These are phyloP conservation scores for Prunus fruticosa DNA, from an alignment of 306 rosid genomes.

Conservation along the genomic window DNA sequence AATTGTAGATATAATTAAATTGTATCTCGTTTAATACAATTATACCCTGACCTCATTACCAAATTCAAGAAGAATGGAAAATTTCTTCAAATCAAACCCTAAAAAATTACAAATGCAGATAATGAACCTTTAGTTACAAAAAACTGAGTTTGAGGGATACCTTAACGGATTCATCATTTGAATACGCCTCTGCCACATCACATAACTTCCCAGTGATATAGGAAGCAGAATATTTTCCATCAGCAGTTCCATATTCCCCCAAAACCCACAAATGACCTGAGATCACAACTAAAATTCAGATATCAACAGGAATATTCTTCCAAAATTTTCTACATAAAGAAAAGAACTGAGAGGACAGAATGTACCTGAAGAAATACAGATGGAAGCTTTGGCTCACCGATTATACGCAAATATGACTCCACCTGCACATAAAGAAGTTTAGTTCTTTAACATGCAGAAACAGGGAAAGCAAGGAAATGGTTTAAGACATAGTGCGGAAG, in stretches of 20 bases:
- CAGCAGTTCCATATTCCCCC: slow-evolving; percentile 65
- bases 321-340: background rate
- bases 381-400: slow-evolving; percentile 92
- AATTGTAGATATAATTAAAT: background rate
- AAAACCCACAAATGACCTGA: slow-evolving; percentile 96
- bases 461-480: background rate
- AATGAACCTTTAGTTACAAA: background rate
- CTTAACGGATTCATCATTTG: slow-evolving; percentile 88
- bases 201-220: too few relatives aligned
- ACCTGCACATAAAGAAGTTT: slow-evolving; percentile 48
- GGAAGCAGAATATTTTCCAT: too few relatives aligned
- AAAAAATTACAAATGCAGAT: background rate
- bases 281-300: too few relatives aligned
- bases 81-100: background rate
- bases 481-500: background rate
- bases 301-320: too few relatives aligned
- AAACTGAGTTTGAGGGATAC: slow-evolving; percentile 32
- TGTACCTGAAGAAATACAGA: slow-evolving; percentile 87
- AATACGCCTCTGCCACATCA: slow-evolving; percentile 26
- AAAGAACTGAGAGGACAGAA: slow-evolving; percentile 13
- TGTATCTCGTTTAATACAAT: background rate
- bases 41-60: background rate
- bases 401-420: slow-evolving; percentile 76
- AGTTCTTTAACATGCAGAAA: background rate
- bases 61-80: background rate